phyloP scores from a whole-genome alignment of 2,329 filamentous ascomycete genomes.

The Cladosporium cucumerinum region DNA sequence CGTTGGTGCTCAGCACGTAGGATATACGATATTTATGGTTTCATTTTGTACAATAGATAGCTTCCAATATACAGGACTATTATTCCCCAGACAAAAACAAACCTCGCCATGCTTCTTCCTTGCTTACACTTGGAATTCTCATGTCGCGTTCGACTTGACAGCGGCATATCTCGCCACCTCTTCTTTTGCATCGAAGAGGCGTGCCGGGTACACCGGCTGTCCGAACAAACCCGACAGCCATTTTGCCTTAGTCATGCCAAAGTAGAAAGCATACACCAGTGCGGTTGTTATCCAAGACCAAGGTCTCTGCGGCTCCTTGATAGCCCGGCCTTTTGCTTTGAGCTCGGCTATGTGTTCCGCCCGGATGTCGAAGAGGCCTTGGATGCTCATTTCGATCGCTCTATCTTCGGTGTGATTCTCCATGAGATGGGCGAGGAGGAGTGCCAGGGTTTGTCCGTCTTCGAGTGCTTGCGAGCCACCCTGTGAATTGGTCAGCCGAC shows the following conservation, averaged over 20 bases:
- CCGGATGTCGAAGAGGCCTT: slow-evolving; percentile 19
- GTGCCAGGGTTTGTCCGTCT: slow-evolving; percentile 16
- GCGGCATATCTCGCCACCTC: slow-evolving; percentile 1
- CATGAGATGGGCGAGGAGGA: slow-evolving; percentile 30
- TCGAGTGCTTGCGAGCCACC: slow-evolving; percentile 4
- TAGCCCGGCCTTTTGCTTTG: background rate
- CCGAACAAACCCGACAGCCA: slow-evolving; percentile 1
- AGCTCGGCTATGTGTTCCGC: background rate
- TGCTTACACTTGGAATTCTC: background rate
- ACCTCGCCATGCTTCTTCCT: background rate
- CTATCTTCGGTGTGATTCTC: slow-evolving; percentile 14
- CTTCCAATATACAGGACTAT: background rate
- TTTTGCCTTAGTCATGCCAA: slow-evolving; percentile 2
- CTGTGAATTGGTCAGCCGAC: background rate
- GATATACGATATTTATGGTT: background rate
- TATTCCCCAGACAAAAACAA: background rate
- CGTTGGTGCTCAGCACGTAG: slow-evolving; percentile 3
- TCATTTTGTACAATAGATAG: background rate
- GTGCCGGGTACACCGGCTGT: slow-evolving; percentile 2
- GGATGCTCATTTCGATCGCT: slow-evolving; percentile 19
- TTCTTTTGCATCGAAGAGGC: background rate
- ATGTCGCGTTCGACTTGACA: background rate
- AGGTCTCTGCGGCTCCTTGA: slow-evolving; percentile 8
- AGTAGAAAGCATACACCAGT: slow-evolving; percentile 1
- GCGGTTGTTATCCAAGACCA: slow-evolving; percentile 5